phyloP scores from a whole-genome alignment of 805 yeast species.

The Spathaspora sp. region DNA sequence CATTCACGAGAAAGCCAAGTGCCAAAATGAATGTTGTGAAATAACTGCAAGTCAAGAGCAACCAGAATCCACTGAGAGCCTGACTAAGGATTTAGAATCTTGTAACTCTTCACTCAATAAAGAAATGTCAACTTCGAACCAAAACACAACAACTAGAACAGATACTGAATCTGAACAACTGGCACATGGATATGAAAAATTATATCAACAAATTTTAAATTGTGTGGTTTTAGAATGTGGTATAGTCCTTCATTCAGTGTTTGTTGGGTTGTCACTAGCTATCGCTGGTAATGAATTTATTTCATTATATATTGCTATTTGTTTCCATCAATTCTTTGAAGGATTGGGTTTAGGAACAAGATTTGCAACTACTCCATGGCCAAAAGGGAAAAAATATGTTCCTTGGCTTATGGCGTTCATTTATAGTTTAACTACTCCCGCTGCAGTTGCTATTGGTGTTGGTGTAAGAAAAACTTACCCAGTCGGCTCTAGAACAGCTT shows the following conservation, averaged over 20 bases:
- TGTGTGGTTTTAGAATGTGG: constrained; percentile 65
- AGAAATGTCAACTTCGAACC: neutral
- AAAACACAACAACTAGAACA: neutral
- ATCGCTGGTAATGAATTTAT: constrained; percentile 71
- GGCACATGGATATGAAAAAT: neutral
- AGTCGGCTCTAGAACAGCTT: constrained; percentile 28
- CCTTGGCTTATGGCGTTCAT: constrained; percentile 32
- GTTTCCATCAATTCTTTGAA: constrained; percentile 75
- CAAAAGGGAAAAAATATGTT: constrained; percentile 21
- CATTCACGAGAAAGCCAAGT: constrained; percentile 1
- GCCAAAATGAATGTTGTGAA: neutral
- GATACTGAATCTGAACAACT: neutral
- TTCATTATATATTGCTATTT: constrained; percentile 61
- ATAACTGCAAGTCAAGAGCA: neutral
- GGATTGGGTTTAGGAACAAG: constrained; percentile 83
- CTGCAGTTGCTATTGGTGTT: constrained; percentile 34
- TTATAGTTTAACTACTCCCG: constrained; percentile 30
- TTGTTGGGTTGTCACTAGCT: constrained; percentile 72
- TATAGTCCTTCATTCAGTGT: constrained; percentile 73
- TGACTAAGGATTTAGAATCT: neutral
- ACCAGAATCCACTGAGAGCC: neutral
- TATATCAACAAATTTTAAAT: constrained; percentile 11
- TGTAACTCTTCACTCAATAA: neutral
- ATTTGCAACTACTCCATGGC: constrained; percentile 33
- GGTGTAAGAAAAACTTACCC: constrained; percentile 31